Conservation (phyloP, 306 rosid species). For the Cucumis hystrix region DNA sequence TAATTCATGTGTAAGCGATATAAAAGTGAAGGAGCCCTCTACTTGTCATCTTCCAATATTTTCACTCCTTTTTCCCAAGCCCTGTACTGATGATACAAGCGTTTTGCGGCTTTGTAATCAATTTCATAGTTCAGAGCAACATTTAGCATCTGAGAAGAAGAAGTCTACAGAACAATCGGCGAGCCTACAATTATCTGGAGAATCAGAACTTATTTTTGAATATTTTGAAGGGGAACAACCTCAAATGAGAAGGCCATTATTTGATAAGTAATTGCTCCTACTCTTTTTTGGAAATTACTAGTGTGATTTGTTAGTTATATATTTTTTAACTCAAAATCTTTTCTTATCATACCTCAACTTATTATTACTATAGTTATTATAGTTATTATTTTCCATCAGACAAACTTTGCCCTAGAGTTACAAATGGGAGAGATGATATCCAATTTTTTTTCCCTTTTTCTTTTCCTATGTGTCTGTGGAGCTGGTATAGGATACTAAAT, state of each 20-base stretch:
- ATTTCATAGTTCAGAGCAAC: constrained; percentile 11
- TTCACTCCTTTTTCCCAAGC: constrained; percentile 32
- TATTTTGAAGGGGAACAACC: constrained; percentile 77
- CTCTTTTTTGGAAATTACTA: not conserved
- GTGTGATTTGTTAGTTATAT: not conserved
- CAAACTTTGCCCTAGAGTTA: not conserved
- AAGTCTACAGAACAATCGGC: constrained; percentile 15
- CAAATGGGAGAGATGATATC: not conserved
- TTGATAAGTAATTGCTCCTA: constrained; percentile 42
- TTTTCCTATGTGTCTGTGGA: no score
- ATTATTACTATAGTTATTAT: not conserved
- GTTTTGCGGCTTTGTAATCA: constrained; percentile 10
- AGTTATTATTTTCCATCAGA: not conserved
- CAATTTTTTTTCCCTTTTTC: not conserved
- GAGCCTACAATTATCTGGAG: constrained; percentile 19
- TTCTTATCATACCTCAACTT: not conserved
- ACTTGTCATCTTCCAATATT: constrained; percentile 25
- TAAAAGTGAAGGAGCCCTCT: constrained; percentile 23
- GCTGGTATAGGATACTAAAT: not conserved
- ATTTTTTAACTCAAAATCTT: not conserved
- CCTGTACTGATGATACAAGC: constrained; percentile 15
- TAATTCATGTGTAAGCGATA: constrained; percentile 12
- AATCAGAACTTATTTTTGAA: constrained; percentile 58
- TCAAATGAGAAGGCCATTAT: constrained; percentile 59
- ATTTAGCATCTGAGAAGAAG: constrained; percentile 14